phyloP scores from a whole-genome alignment of 805 yeast genomes.

The Barnettozyma pratensis region DNA sequence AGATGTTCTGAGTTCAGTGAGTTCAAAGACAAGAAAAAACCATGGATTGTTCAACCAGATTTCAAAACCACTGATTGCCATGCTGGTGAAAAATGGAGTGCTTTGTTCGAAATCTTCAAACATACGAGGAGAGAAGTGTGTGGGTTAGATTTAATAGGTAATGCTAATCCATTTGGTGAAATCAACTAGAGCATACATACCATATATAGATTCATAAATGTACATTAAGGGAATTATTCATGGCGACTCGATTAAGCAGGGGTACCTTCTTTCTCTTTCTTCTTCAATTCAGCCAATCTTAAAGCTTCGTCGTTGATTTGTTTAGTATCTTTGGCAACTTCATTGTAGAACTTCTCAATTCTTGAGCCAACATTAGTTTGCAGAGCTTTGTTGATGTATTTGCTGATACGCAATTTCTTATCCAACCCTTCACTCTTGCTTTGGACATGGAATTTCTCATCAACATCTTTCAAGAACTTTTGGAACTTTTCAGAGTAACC shows the following conservation, averaged over 20 bases:
- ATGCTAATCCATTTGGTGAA: conserved; percentile 13
- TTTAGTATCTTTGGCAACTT: conserved; percentile 47
- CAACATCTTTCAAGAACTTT: conserved; percentile 48
- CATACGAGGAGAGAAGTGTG: conserved; percentile 15
- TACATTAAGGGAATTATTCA: too few species aligned
- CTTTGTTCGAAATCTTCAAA: conserved; percentile 10
- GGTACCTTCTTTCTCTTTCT: conserved; percentile 12
- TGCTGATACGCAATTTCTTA: conserved; percentile 26
- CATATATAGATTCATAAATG: too few species aligned
- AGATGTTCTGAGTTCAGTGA: conserved; percentile 16
- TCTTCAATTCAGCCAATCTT: conserved; percentile 60
- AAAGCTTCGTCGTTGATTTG: conserved; percentile 73
- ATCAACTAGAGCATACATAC: not conserved
- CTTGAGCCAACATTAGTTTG: conserved; percentile 44
- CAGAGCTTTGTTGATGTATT: conserved; percentile 31
- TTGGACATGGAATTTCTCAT: conserved; percentile 45
- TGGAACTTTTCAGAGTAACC: conserved; percentile 57
- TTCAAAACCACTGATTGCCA: conserved; percentile 14
- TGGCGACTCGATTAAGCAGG: too few species aligned
- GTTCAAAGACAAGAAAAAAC: conserved; percentile 3
- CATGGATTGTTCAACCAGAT: conserved; percentile 2
- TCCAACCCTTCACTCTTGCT: conserved; percentile 28
- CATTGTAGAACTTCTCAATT: conserved; percentile 56
- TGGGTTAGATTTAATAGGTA: conserved; percentile 10
- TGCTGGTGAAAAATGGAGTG: conserved; percentile 20